Percentiles rank a stretch among this genome's conserved stretches.
These are phyloP conservation scores for Wallacemonas rigidus DNA, from an alignment of 208 protist species.

Conservation along the genomic window DNA sequence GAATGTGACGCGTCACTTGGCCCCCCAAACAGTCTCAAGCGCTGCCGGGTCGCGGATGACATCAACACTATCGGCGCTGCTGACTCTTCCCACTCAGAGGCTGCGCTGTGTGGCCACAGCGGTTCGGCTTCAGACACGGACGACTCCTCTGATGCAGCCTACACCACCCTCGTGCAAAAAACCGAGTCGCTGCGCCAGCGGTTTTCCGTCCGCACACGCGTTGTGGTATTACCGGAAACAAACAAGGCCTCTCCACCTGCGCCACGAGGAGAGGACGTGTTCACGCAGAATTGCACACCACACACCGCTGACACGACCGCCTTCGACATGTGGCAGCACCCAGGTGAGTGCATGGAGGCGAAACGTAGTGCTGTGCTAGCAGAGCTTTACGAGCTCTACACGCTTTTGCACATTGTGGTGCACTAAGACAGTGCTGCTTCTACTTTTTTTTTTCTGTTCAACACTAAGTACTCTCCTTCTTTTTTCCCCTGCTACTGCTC, in stretches of 20 bases:
- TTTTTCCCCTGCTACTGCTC: slow-evolving; percentile 15
- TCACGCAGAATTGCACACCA: background rate
- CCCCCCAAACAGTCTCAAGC: too few species aligned
- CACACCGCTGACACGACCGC: background rate
- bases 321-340: background rate
- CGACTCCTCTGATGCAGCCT: background rate
- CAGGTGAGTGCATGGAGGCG: slow-evolving; percentile 6
- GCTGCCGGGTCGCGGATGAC: too few species aligned
- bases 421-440: slow-evolving; percentile 36
- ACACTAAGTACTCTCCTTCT: background rate
- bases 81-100: background rate
- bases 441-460: slow-evolving; percentile 13
- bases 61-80: too few species aligned
- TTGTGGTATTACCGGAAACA: too few species aligned
- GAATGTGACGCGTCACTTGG: too few species aligned
- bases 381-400: slow-evolving; percentile 64
- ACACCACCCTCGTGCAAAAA: slow-evolving; percentile 8
- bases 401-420: slow-evolving; percentile 67
- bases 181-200: slow-evolving; percentile 1
- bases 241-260: background rate
- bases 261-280: background rate
- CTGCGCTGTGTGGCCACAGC: background rate
- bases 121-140: background rate
- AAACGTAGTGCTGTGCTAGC: slow-evolving; percentile 24
- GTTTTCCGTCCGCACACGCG: background rate